Evolutionary conservation across 306 rosid genomes (phyloP).

Genomic region (Trifolium fragiferum): DNA sequence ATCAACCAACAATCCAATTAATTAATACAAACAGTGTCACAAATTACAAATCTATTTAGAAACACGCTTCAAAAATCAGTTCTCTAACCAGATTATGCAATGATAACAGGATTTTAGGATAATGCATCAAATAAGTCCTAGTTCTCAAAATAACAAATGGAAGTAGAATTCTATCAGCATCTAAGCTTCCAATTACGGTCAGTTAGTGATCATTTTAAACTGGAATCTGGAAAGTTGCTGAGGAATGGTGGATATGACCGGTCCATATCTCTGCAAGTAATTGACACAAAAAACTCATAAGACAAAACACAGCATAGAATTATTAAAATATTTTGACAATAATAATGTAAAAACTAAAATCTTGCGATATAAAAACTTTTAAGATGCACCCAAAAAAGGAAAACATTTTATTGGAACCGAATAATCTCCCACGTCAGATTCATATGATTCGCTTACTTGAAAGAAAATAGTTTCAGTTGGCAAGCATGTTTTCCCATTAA

Average conservation of each 20-base stretch:
- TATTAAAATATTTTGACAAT: constrained; percentile 15
- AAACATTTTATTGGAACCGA: constrained; percentile 7
- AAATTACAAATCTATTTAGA: constrained; percentile 22
- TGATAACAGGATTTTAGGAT: constrained; percentile 24
- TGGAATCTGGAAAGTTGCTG: constrained; percentile 98
- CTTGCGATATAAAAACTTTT: not conserved
- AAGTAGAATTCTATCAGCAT: constrained; percentile 14
- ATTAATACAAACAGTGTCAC: constrained; percentile 38
- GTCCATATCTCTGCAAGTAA: constrained; percentile 88
- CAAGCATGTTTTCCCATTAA: constrained; percentile 5
- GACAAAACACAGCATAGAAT: constrained; percentile 6
- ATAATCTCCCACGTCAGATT: constrained; percentile 6
- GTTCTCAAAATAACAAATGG: constrained; percentile 24
- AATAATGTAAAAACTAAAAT: not conserved
- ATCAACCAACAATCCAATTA: constrained; percentile 36
- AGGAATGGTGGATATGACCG: constrained; percentile 96
- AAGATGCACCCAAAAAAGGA: not conserved
- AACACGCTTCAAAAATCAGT: constrained; percentile 35
- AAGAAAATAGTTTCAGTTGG: constrained; percentile 13
- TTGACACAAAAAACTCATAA: constrained; percentile 29
- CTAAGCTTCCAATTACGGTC: constrained; percentile 37
- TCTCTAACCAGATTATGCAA: constrained; percentile 44
- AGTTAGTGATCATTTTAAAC: constrained; percentile 93
- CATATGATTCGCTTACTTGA: constrained; percentile 12
- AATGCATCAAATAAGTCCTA: constrained; percentile 30